These are phyloP conservation scores for Tuber magnatum DNA, from an alignment of 495 filamentous ascomycete species.

Conservation along the genomic window DNA sequence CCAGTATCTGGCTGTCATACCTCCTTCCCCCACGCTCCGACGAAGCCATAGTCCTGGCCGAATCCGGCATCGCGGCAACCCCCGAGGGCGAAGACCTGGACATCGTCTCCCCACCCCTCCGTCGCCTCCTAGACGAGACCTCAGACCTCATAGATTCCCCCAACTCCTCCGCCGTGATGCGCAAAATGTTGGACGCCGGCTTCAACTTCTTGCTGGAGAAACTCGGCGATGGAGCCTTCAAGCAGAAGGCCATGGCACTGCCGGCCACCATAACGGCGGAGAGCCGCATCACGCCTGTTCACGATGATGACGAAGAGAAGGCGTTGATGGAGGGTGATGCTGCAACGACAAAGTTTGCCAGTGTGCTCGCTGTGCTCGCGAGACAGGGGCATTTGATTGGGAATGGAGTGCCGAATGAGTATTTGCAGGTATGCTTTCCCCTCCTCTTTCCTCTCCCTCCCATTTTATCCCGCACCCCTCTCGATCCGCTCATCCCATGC, in stretches of 20 bases:
- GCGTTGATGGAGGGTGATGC: conserved; percentile 12
- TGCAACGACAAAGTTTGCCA: conserved; percentile 70
- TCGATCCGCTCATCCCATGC: not conserved
- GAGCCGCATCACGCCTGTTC: not conserved
- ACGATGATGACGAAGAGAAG: conserved; percentile 4
- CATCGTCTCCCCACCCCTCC: conserved; percentile 54
- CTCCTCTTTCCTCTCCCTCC: not conserved
- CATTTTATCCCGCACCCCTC: not conserved
- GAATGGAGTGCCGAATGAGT: conserved; percentile 77
- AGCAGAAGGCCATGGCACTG: conserved; percentile 49
- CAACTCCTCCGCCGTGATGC: conserved; percentile 72
- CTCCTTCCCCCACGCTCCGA: conserved; percentile 70
- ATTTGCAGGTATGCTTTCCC: conserved; percentile 52
- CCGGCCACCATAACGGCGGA: conserved; percentile 44
- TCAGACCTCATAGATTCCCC: conserved; percentile 93
- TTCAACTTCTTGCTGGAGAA: conserved; percentile 81
- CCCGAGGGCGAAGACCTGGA: conserved; percentile 15
- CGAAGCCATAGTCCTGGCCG: conserved; percentile 71
- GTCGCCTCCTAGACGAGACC: conserved; percentile 89
- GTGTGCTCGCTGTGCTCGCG: conserved; percentile 75
- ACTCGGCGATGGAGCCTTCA: conserved; percentile 69
- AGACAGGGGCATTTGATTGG: conserved; percentile 86
- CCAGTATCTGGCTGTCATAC: conserved; percentile 62
- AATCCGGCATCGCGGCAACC: conserved; percentile 59
- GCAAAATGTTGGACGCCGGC: conserved; percentile 74